These are phyloP conservation scores for Tetrapisispora iriomotensis DNA, from an alignment of 805 yeast genomes.

Conservation along the genomic window DNA sequence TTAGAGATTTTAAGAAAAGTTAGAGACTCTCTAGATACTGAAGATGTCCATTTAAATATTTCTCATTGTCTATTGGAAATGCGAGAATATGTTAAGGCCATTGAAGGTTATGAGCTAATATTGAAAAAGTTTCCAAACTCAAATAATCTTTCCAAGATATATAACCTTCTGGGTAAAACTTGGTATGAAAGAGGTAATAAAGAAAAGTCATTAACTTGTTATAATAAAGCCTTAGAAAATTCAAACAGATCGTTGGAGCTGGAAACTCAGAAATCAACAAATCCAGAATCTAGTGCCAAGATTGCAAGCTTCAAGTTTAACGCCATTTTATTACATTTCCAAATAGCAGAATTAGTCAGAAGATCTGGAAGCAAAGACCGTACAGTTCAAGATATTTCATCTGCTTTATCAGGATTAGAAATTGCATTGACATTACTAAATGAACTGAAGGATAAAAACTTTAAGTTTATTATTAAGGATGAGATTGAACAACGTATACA, in stretches of 20 bases:
- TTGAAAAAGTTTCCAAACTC: conserved; percentile 50
- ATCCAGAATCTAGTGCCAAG: conserved; percentile 19
- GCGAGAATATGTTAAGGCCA: conserved; percentile 73
- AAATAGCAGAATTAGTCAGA: conserved; percentile 72
- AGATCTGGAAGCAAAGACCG: conserved; percentile 53
- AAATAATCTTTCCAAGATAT: conserved; percentile 53
- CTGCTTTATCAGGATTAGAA: conserved; percentile 45
- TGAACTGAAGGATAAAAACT: conserved; percentile 38
- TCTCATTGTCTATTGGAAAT: conserved; percentile 83
- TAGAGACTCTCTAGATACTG: conserved; percentile 80
- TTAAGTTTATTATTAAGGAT: conserved; percentile 68
- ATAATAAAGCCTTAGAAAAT: conserved; percentile 52
- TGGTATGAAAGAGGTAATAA: conserved; percentile 73
- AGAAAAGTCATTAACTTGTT: conserved; percentile 55
- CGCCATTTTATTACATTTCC: conserved; percentile 74
- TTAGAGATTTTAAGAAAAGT: conserved; percentile 79
- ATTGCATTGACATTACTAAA: conserved; percentile 52
- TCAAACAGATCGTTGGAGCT: conserved; percentile 46
- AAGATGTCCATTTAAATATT: conserved; percentile 70
- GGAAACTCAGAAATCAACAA: conserved; percentile 6
- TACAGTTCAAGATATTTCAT: conserved; percentile 48
- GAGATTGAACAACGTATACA: conserved; percentile 82
- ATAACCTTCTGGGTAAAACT: conserved; percentile 72
- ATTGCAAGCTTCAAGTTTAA: conserved; percentile 56
- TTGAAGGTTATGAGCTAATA: conserved; percentile 82